Base-by-base conservation (phyloP, 2,329 filamentous ascomycete species). In the Xylaria sp. region DNA sequence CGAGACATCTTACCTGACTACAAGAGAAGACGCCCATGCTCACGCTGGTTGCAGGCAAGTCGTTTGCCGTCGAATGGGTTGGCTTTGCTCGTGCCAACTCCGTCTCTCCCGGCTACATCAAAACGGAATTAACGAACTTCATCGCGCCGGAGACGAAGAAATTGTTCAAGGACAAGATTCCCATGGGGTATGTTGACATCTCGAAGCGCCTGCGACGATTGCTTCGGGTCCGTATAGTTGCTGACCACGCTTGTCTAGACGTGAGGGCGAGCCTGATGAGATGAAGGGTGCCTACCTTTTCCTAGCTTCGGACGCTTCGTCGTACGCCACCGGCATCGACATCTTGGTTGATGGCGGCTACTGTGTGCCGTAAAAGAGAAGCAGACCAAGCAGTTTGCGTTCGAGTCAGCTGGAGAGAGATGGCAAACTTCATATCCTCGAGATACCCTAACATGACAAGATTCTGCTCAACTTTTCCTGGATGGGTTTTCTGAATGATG, bases 241-340 rank as follows among this genome's bases (percentile, higher is more conserved):
- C 48, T 56, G 44, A 54, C 47, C 9, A 8, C 16, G n/a, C 2
- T 7, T 2, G 5, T 54, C 2, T 34, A 83, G 84, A 44, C 82
- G 91, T 61, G 87, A 92, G 68, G 91, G 88, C 8, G 78, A 86
- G 60, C 77, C 84, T 2, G 82, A 84, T 56, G 91, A 96, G 76
- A 78, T 95, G 63, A 92, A 93, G 76, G 91, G 90, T 18, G 88
- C 88, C 17, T 96, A 89, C 70, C 74, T 95, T 44, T 94, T 92
- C 72, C 78, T 95, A 52, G 88, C 89, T 17, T 90, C 87, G 13
- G 90, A 95, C 72, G 90, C 90, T 3, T 84, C 87, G n/a, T 89
- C 85, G 49, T 95, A 91, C 74, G 91, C 88, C 17, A 95, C 90
- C 7, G 91, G 85, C 0, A 78, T 82, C 8, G 87, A 92, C 70